Evolutionary conservation across 2,329 filamentous ascomycete species (phyloP), one percentile per base, ranked within the genome.

Genomic region (Phoma herbarum): DNA sequence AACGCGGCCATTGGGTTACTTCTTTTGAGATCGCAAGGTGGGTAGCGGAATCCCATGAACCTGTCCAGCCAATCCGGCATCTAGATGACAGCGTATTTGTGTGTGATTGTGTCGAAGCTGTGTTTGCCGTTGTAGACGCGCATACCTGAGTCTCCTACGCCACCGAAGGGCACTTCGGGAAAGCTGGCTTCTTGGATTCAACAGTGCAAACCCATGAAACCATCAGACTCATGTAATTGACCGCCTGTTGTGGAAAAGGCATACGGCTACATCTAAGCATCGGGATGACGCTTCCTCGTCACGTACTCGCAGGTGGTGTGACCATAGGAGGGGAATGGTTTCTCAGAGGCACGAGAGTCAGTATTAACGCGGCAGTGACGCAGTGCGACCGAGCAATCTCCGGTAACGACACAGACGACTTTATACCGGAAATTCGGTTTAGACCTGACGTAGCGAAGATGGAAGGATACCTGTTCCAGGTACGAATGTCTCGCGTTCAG

Each of bases 121-220:
- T 39, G 20, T 16, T 39, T 39, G 4, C 35, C 35, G 35, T 39
- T n/a, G 35, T 39, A 39, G 9, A n/a, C n/a, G 35, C 35, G n/a
- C 35, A 39, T 39, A 8, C 35, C 35, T 11, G 35, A 39, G 9
- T 39, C 48, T 2, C 37, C 48, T 5, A 43, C 48, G 12, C 48
- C 48, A n/a, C 48, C 48, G 20, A 52, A 52, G 0, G 48, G 48
- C 6, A 52, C 48, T 4, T 52, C 48, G 16, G 48, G 48, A 11
- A 43, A 18, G n/a, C 33, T 35, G 33, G 33, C 7, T 35, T 35
- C n/a, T 18, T 35, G 33, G 33, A 18, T 14, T 16, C 33, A 35
- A 7, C 18, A 2, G n/a, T 18, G n/a, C 33, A 35, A 18, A n/a
- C n/a, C 8, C n/a, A 35, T 9, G 16, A 35, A 18, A 16, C 33